Evolutionary conservation across 2,329 filamentous ascomycete species (phyloP).

Genomic region (Tolypocladium paradoxum): DNA sequence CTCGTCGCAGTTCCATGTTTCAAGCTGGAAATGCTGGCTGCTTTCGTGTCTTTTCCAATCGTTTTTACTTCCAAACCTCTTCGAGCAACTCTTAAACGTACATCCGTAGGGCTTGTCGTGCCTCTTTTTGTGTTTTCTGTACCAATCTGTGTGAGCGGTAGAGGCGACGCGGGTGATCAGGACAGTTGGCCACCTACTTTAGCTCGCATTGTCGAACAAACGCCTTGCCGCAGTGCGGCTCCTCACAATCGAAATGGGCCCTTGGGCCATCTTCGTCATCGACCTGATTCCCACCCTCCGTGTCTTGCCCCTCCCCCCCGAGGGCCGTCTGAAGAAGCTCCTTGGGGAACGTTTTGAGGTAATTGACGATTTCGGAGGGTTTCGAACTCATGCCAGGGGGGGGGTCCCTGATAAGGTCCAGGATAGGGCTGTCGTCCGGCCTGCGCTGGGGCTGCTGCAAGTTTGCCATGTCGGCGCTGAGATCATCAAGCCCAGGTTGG

Average conservation of each 20-base stretch:
- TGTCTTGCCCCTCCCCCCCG: conserved; percentile 5
- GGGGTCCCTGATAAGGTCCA: neutral
- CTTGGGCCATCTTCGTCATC: conserved; percentile 6
- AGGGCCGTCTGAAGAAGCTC: conserved; percentile 22
- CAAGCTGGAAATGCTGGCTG: conserved; percentile 61
- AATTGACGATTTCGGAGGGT: conserved; percentile 6
- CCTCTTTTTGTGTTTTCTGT: conserved; percentile 73
- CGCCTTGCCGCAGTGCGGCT: conserved; percentile 30
- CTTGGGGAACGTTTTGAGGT: conserved; percentile 18
- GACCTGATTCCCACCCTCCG: conserved; percentile 1
- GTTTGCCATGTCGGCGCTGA: neutral
- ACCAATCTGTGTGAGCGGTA: neutral
- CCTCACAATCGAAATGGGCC: conserved; percentile 18
- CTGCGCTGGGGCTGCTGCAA: neutral
- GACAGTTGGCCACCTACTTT: conserved; percentile 31
- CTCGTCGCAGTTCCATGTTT: conserved; percentile 61
- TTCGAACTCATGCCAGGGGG: conserved; percentile 1
- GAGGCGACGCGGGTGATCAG: neutral
- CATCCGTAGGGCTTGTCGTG: conserved; percentile 76
- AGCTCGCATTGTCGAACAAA: conserved; percentile 44
- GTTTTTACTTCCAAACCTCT: conserved; percentile 80
- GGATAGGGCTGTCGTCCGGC: neutral
- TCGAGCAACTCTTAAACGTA: conserved; percentile 58
- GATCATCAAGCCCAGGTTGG: neutral
- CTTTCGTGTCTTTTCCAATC: conserved; percentile 91